These are phyloP conservation scores for Stephania yunnanensis DNA, from an alignment of 164 flowering plant species.

Conservation along the genomic window DNA sequence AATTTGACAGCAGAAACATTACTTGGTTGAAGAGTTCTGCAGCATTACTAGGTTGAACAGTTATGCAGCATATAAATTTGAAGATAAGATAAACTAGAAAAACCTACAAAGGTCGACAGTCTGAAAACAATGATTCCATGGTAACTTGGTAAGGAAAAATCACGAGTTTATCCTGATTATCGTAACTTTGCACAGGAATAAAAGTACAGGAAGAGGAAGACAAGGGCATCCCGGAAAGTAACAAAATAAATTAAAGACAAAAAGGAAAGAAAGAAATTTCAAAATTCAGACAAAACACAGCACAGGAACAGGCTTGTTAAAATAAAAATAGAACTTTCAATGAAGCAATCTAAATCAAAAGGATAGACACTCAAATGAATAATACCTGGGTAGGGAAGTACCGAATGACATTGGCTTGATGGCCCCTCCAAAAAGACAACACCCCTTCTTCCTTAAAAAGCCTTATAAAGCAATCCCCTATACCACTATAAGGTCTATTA, in stretches of 20 bases:
- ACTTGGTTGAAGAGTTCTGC: too few relatives aligned
- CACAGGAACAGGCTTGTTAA: not conserved
- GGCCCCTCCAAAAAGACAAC: conserved; percentile 86
- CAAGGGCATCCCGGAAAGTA: not conserved
- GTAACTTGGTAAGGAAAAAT: not conserved
- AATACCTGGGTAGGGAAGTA: conserved; percentile 96
- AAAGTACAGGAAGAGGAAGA: not conserved
- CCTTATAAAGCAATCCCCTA: conserved; percentile 63
- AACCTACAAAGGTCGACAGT: not conserved
- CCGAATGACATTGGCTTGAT: conserved; percentile 88
- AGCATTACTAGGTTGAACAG: too few relatives aligned
- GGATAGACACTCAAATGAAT: not conserved
- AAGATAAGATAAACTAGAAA: too few relatives aligned
- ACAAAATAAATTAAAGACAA: not conserved
- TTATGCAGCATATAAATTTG: too few relatives aligned
- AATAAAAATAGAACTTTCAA: not conserved
- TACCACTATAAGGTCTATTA: conserved; percentile 56
- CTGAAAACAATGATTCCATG: not conserved
- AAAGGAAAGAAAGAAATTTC: not conserved
- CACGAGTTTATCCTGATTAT: too few relatives aligned
- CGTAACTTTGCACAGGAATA: too few relatives aligned
- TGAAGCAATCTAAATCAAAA: not conserved
- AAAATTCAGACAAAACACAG: not conserved
- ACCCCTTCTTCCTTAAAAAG: conserved; percentile 78
- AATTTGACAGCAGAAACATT: too few relatives aligned